A percentile compares a stretch with the other conserved stretches of the same genome.
These are phyloP conservation scores for Protomyces pachydermus DNA, from an alignment of 1,139 yeast genomes.

Conservation along the genomic window DNA sequence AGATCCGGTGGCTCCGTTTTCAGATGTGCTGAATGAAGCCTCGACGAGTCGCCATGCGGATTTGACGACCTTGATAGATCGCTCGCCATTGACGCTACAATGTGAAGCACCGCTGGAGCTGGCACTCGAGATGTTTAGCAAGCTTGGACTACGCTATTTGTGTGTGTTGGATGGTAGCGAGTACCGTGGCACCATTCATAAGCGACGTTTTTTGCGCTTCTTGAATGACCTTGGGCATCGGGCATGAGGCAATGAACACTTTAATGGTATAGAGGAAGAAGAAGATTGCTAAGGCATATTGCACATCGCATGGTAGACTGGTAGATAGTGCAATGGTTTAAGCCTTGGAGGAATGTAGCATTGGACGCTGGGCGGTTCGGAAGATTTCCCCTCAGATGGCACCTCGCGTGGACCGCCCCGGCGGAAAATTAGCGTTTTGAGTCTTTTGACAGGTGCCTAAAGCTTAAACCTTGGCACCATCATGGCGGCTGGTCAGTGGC, in stretches of 20 bases:
- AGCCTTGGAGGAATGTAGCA: too few species aligned
- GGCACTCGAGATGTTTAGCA: constrained; percentile 29
- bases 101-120: constrained; percentile 27
- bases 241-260: neutral
- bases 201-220: constrained; percentile 8
- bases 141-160: constrained; percentile 26
- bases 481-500: too few species aligned
- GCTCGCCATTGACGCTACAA: constrained; percentile 27
- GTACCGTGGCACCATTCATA: constrained; percentile 19
- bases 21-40: neutral
- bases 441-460: too few species aligned
- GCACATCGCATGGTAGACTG: too few species aligned
- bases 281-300: too few species aligned
- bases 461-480: too few species aligned
- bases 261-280: too few species aligned
- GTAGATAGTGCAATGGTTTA: too few species aligned
- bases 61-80: constrained; percentile 5
- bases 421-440: too few species aligned
- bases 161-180: constrained; percentile 22
- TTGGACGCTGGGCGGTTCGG: too few species aligned
- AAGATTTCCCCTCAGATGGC: too few species aligned
- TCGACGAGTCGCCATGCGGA: neutral
- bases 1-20: neutral
- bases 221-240: constrained; percentile 1
- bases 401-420: too few species aligned